These are phyloP conservation scores for Haplosporangium sp. DNA, from an alignment of 371 early-diverging fungal species.

Conservation along the genomic window DNA sequence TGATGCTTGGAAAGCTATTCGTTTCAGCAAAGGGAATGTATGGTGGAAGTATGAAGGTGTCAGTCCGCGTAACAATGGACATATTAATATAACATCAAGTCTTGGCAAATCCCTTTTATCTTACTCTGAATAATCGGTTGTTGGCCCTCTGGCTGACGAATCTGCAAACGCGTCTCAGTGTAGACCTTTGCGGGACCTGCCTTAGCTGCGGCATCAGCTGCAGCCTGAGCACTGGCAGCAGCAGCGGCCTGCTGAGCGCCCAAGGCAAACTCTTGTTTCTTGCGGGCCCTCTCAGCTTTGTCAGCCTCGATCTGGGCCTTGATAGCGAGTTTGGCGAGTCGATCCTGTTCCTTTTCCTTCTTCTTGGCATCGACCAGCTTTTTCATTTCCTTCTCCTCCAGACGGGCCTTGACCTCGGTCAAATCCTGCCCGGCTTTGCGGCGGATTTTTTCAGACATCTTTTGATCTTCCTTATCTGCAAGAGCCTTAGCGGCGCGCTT, in stretches of 20 bases:
- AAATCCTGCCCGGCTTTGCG: conserved; percentile 87
- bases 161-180: conserved; percentile 78
- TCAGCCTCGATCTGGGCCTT: conserved; percentile 91
- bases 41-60: conserved; percentile 1
- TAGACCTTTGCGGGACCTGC: conserved; percentile 66
- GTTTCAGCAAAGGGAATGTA: conserved; percentile 62
- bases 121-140: conserved; percentile 38
- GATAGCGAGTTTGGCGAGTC: conserved; percentile 78
- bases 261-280: conserved; percentile 36
- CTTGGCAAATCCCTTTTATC: neutral
- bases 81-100: neutral
- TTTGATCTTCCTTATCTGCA: conserved; percentile 77
- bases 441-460: conserved; percentile 79
- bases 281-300: conserved; percentile 75
- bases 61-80: neutral
- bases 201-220: conserved; percentile 36
- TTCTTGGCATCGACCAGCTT: conserved; percentile 78
- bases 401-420: conserved; percentile 73
- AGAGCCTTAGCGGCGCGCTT: conserved; percentile 74
- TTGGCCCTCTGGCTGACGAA: conserved; percentile 44
- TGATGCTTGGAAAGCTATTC: conserved; percentile 75
- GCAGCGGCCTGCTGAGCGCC: conserved; percentile 43
- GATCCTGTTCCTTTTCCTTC: conserved; percentile 85
- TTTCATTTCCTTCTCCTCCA: conserved; percentile 80
- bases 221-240: conserved; percentile 38